A percentile compares a stretch with the other conserved stretches of the same genome.
Evolutionary conservation across 208 protist species (phyloP).

Genomic region (Leishmania tropica): DNA sequence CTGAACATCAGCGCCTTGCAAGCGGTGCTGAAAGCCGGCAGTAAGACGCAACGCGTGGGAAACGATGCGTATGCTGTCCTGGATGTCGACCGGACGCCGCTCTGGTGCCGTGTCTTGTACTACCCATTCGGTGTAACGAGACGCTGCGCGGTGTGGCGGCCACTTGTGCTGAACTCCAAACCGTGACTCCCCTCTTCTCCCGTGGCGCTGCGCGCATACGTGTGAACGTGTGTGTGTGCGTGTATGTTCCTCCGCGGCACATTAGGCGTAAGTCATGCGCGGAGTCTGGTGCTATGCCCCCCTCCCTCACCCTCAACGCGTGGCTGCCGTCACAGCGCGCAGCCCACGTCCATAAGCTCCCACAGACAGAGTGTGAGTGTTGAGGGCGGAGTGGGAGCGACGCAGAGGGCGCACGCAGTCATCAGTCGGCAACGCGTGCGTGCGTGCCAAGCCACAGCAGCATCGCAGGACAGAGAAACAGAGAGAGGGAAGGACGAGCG

Average conservation of each 20-base stretch:
- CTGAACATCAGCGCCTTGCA: constrained; percentile 17
- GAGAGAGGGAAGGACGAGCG: neutral
- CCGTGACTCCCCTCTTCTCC: neutral
- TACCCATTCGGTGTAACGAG: constrained; percentile 65
- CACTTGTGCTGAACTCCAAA: constrained; percentile 28
- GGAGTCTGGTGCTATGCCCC: neutral
- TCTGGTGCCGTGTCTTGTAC: constrained; percentile 76
- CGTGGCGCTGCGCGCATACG: neutral
- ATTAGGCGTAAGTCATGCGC: too few species aligned
- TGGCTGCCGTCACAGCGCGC: too few species aligned
- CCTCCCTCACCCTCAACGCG: too few species aligned
- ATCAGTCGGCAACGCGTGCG: neutral
- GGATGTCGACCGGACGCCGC: constrained; percentile 54
- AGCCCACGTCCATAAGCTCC: too few species aligned
- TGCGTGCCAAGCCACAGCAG: neutral
- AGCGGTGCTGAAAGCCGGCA: neutral
- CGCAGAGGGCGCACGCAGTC: neutral
- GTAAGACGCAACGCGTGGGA: constrained; percentile 27
- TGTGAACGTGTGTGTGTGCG: neutral
- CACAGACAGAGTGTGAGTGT: neutral
- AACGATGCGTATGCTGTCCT: constrained; percentile 34
- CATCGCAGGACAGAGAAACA: neutral
- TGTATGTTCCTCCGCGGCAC: neutral
- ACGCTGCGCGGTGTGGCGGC: constrained; percentile 47
- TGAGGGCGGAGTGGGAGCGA: neutral